These are phyloP conservation scores for Hanseniaspora taiwanica DNA, from an alignment of 805 yeast species.

Conservation along the genomic window DNA sequence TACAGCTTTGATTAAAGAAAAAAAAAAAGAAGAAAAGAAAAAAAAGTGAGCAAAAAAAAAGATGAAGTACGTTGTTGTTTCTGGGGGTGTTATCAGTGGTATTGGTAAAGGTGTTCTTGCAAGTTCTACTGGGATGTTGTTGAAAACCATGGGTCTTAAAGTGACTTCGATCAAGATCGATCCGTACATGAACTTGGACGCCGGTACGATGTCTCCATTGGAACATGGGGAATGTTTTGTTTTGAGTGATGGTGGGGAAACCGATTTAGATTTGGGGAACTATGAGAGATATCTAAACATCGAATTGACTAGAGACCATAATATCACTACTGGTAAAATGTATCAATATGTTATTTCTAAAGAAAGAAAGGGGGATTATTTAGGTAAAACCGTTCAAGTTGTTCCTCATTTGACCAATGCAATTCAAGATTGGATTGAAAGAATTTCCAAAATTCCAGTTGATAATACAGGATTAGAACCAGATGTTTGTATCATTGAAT, in stretches of 20 bases:
- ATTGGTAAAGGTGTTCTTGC: conserved; percentile 98
- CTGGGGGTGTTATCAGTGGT: conserved; percentile 99
- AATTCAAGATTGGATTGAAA: conserved; percentile 97
- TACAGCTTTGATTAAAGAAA: neutral
- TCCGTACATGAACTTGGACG: conserved; percentile 98
- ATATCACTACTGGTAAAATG: conserved; percentile 96
- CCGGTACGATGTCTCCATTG: conserved; percentile 98
- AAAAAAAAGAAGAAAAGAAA: neutral
- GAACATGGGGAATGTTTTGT: conserved; percentile 99
- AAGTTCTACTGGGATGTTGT: conserved; percentile 87
- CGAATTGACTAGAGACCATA: conserved; percentile 86
- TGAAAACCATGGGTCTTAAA: conserved; percentile 86
- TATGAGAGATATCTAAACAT: conserved; percentile 93
- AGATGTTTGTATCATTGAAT: conserved; percentile 90
- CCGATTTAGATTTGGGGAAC: conserved; percentile 94
- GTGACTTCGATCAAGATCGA: conserved; percentile 97
- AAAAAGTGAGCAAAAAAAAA: conserved; percentile 6
- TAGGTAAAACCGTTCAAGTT: conserved; percentile 98
- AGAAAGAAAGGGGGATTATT: conserved; percentile 92
- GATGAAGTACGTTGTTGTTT: conserved; percentile 98
- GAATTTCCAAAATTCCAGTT: conserved; percentile 83
- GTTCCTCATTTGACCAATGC: conserved; percentile 97
- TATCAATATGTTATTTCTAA: conserved; percentile 87
- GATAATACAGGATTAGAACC: conserved; percentile 52
- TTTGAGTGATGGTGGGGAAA: conserved; percentile 97